A percentile compares a stretch with the other conserved stretches of the same genome.
Evolutionary conservation across 768 basidiomycete genomes (phyloP).

Genomic region (Gautieria morchelliformis): DNA sequence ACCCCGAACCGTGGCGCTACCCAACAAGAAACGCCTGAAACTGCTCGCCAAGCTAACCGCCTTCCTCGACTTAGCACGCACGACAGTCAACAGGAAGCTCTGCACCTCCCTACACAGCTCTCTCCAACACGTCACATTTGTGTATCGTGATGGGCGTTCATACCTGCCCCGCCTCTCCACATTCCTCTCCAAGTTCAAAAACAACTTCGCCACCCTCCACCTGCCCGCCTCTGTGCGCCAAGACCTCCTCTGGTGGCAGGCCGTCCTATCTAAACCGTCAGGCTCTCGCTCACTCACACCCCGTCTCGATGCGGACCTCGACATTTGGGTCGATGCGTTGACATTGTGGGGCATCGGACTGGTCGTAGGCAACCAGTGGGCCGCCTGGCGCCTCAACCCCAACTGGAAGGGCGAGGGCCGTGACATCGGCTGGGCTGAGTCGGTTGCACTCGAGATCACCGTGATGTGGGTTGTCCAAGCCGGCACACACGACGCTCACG

Average conservation of each 20-base stretch:
- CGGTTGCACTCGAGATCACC: neutral
- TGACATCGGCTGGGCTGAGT: constrained; percentile 7
- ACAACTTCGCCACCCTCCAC: neutral
- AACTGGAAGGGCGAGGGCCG: neutral
- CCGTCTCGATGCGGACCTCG: too few species aligned
- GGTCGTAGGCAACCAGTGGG: neutral
- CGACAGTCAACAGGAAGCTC: neutral
- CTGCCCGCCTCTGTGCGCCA: neutral
- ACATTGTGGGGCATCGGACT: neutral
- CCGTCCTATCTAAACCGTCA: too few species aligned
- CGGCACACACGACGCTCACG: too few species aligned
- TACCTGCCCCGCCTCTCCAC: neutral
- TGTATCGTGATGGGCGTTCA: neutral
- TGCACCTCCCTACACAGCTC: neutral
- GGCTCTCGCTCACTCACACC: too few species aligned
- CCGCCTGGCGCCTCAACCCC: neutral
- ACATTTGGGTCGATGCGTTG: neutral
- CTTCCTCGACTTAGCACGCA: neutral
- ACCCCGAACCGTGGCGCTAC: neutral
- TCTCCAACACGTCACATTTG: neutral
- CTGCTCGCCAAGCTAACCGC: neutral
- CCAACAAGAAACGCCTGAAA: neutral
- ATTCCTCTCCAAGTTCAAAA: neutral
- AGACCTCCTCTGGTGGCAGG: neutral
- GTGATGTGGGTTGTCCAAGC: neutral